Percentiles rank a stretch among this genome's conserved stretches.
phyloP scores from a whole-genome alignment of 306 rosid genomes.

The Gleditsia sinensis region DNA sequence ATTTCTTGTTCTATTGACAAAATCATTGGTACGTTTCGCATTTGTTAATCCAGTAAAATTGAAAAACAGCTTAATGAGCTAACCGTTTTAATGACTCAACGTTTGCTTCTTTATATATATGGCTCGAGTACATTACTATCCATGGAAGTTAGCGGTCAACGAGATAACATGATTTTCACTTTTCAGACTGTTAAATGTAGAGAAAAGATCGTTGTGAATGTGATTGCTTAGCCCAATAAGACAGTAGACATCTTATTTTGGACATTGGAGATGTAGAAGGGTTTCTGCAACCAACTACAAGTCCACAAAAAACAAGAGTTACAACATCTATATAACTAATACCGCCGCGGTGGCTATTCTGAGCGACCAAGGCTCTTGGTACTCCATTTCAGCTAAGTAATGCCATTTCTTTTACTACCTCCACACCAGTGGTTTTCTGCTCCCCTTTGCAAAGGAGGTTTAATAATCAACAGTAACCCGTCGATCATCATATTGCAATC shows the following conservation, averaged over 20 bases:
- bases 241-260: background rate
- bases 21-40: background rate
- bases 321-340: background rate
- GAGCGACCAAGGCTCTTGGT: background rate
- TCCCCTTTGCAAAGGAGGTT: background rate
- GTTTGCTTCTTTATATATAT: background rate
- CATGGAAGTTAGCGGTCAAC: background rate
- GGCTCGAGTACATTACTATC: no score
- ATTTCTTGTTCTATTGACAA: no score
- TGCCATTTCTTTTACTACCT: background rate
- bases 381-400: background rate
- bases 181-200: background rate
- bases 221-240: background rate
- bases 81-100: background rate
- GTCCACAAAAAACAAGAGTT: background rate
- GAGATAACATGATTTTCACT: background rate
- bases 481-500: no score
- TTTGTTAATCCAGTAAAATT: background rate
- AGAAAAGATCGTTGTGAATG: background rate
- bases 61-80: background rate
- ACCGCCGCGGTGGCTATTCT: background rate
- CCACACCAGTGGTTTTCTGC: background rate
- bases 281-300: background rate
- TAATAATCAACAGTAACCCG: background rate
- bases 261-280: background rate